Base-by-base conservation (phyloP, 1,284 basidiomycete species). In the Singerocomus inundabilis region DNA sequence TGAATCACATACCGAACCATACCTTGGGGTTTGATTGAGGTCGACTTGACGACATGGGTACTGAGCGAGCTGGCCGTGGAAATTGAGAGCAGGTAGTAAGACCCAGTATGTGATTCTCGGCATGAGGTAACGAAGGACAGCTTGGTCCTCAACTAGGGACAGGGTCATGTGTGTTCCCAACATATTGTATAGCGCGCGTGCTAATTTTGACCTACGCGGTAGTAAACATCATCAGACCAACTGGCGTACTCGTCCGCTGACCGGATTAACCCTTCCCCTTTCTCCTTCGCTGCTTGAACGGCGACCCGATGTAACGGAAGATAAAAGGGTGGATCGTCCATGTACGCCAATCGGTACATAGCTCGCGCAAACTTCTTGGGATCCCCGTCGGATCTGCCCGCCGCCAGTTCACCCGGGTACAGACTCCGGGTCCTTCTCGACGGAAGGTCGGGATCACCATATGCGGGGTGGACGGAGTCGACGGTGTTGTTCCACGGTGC, bases 181-280 rank as follows among this genome's bases (percentile, higher is more conserved):
- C 21, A 21, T 21, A 21, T 21, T 21, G 21, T 21, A 21, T 21
- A 21, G 21, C 21, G 21, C 21, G 18, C 13, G 25, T 34, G 35
- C 51, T 58, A 56, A 50, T 57, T 40, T 13, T 42, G 49, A 36
- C 5, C 10, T 26, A 29, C 38, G 29, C 15, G 44, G 26, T 53
- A 53, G 44, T 64, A 64, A 45, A 67, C 44, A 44, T 64, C 51
- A 30, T 67, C 54, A 7, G 65, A 67, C 65, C 65, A 64, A 45
- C 49, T 55, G 26, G 59, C 60, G n/a, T 59, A 67, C 44, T 66
- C 48, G 44, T 66, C 53, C 25, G 53, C 65, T 12, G 61, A 30
- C 30, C 37, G 51, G 21, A 68, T 61, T 5, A 66, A 54, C 31
- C n/a, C 48, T 13, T 68, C 42, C 21, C 63, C 63, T 31, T 29